Evolutionary conservation across 805 yeast species (phyloP), one percentile per base, ranked within the genome.

Genomic region (Brettanomyces anomalus): DNA sequence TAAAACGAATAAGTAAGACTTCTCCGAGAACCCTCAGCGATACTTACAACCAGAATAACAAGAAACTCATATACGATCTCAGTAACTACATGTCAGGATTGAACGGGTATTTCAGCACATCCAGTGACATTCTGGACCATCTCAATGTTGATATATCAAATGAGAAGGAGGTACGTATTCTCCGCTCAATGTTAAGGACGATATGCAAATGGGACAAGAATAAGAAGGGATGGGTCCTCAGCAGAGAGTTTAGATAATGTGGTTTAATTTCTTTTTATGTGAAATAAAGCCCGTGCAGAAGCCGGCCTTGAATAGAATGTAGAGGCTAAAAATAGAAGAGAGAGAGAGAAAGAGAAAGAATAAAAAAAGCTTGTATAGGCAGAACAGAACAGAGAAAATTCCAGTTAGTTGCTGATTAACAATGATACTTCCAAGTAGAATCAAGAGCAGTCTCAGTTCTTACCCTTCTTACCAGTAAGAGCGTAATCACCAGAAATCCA

Each of bases 191-290:
- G 72, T 59, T 88, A 41, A 73, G 76, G 38, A 71, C 76, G 34
- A 74, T 85, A 17, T 84, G 93, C 3, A 60, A 53, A 1, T 88
- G 95, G 88, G 76, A 80, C 48, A 60, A 64, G n/a, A 51, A 44
- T 1, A 62, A 59, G 33, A 72, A 73, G 43, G 82, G 81, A 0
- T 86, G 96, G 96, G 56, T 55, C 1, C 62, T 86, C 30, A 77
- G 79, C 49, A 68, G 67, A 2, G 87, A 78, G 46, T 76, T 71
- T 48, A 59, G 61, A 47, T 60, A 42, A 36, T 16, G 17, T 35
- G 18, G 26, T 24, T 24, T 24, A 24, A 24, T 24, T 7, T 7
- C 28, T 7, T 24, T 24, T 11, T 11, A 24, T 7, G 28, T 24
- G 18, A n/a, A 32, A 6, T 7, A n/a, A n/a, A 32, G 6, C 15